Percentiles rank a stretch among this genome's conserved stretches.
Evolutionary conservation across 225 moss, liverwort and hornwort species (phyloP).

Genomic region (Pleurozium schreberi): DNA sequence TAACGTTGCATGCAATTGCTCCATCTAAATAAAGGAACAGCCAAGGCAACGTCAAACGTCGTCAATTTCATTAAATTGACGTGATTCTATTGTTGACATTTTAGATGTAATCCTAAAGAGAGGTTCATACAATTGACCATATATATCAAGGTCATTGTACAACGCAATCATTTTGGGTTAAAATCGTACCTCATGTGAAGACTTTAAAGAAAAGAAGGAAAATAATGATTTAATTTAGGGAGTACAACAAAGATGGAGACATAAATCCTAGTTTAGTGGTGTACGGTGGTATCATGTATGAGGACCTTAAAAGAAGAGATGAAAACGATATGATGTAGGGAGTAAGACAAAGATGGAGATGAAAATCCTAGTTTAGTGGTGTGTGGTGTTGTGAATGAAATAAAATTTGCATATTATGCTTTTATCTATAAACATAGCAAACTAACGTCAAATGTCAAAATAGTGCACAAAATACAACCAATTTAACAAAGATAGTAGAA

Average conservation of each 20-base stretch:
- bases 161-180: not conserved
- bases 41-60: not conserved
- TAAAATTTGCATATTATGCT: not conserved
- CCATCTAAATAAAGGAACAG: not conserved
- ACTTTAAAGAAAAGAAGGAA: not conserved
- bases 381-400: rapidly evolving
- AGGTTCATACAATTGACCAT: not conserved
- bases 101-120: too few species aligned
- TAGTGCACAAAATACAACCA: not conserved
- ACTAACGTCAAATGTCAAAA: not conserved
- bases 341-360: not conserved
- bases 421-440: not conserved
- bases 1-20: not conserved
- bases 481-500: not conserved
- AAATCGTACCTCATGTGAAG: not conserved
- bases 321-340: not conserved
- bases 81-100: not conserved
- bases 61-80: not conserved
- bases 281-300: rapidly evolving
- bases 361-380: not conserved
- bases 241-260: not conserved
- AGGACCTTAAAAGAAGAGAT: not conserved
- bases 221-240: not conserved
- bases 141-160: not conserved
- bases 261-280: not conserved